Percentiles rank a stretch among this genome's conserved stretches.
Conservation (phyloP, 805 yeast species). For the Kluyveromyces wickerhamii region DNA sequence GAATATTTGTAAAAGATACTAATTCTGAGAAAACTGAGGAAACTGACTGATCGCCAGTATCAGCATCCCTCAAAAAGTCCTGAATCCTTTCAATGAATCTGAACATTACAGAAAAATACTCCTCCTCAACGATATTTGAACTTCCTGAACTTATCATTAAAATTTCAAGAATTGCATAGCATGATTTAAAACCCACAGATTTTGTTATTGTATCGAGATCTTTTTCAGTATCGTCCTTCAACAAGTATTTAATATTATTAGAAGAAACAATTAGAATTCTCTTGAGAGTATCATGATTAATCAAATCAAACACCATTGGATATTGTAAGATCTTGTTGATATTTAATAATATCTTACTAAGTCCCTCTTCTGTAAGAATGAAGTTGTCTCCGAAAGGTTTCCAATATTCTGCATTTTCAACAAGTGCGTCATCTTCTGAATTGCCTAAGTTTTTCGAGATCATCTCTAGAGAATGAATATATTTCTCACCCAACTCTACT, state of each 20-base stretch:
- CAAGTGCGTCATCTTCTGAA: conserved; percentile 4
- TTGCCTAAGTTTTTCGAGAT: conserved; percentile 10
- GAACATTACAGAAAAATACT: conserved; percentile 34
- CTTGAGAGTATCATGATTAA: conserved; percentile 10
- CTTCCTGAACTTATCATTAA: conserved; percentile 36
- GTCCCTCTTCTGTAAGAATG: conserved; percentile 11
- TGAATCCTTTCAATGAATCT: too few species aligned
- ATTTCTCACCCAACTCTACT: conserved; percentile 15
- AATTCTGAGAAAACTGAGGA: too few species aligned
- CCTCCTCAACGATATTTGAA: conserved; percentile 39
- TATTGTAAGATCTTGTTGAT: conserved; percentile 15
- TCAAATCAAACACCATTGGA: conserved; percentile 9
- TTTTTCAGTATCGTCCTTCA: conserved; percentile 4
- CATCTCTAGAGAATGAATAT: conserved; percentile 15
- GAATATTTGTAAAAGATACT: conserved; percentile 4
- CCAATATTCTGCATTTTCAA: conserved; percentile 17
- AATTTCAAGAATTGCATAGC: conserved; percentile 33
- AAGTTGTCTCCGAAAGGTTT: conserved; percentile 8
- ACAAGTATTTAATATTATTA: conserved; percentile 13
- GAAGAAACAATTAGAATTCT: conserved; percentile 16
- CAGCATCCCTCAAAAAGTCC: too few species aligned
- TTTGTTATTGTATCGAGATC: conserved; percentile 11
- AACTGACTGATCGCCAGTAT: too few species aligned
- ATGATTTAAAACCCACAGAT: conserved; percentile 28
- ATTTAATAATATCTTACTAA: conserved; percentile 13